Base-by-base conservation (phyloP, 192 early-diverging fungal genomes). In the Tieghemiomyces parasiticus region DNA sequence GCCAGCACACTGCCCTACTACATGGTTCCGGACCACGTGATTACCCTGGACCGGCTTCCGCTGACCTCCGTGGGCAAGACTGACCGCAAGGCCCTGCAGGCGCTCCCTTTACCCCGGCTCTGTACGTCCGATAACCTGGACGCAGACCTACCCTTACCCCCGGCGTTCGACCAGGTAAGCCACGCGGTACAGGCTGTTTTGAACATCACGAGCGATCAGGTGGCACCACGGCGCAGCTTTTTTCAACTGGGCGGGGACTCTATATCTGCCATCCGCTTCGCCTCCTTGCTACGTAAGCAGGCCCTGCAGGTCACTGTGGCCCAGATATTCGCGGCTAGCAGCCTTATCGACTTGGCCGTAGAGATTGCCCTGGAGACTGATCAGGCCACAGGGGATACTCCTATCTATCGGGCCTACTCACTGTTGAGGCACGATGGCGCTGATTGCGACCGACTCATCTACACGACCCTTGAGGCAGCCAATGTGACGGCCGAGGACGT, bases 241-340 rank as follows among this genome's bases (percentile, higher is more conserved):
- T 68, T 68, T 54, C 49, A 58, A 22, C 42, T 68, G 3, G 72
- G 69, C 1, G 66, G 68, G 10, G 69, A 72, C 51, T 68, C 63
- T 30, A 46, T 71, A 14, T 30, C 25, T 6, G 46, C 60, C 13
- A 67, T 64, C n/a, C 55, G 19, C 2, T 20, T 67, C 14, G 0
- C 22, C 61, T n/a, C n/a, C n/a, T n/a, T n/a, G n/a, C n/a, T n/a
- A n/a, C n/a, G n/a, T n/a, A n/a, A n/a, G n/a, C n/a, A n/a, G n/a
- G n/a, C n/a, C n/a, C n/a, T n/a, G n/a, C n/a, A n/a, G n/a, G n/a
- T n/a, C n/a, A n/a, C n/a, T n/a, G n/a, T n/a, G n/a, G n/a, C n/a
- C n/a, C n/a, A n/a, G n/a, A n/a, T n/a, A n/a, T n/a, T n/a, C n/a
- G n/a, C n/a, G n/a, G n/a, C n/a, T n/a, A n/a, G n/a, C n/a, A n/a